These are phyloP conservation scores for Hanseniaspora guilliermondii DNA, from an alignment of 805 yeast species.

Conservation along the genomic window DNA sequence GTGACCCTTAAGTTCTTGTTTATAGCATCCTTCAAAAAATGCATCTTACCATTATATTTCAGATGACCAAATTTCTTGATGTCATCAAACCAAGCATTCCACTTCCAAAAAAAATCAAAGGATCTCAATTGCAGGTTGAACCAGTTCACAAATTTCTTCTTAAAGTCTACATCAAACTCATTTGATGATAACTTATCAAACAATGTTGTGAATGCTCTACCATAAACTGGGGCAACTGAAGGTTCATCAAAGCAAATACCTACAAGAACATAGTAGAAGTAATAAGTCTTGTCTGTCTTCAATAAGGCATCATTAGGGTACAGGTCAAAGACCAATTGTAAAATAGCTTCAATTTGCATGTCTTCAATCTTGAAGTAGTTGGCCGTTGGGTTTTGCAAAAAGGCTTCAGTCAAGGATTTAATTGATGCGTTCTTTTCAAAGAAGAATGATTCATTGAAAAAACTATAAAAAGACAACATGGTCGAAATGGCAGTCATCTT, in stretches of 20 bases:
- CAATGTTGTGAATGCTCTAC: slow-evolving; percentile 76
- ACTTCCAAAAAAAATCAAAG: slow-evolving; percentile 92
- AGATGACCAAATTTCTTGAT: slow-evolving; percentile 30
- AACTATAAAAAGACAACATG: slow-evolving; percentile 58
- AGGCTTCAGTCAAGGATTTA: slow-evolving; percentile 45
- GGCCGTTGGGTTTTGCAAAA: slow-evolving; percentile 42
- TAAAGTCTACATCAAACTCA: slow-evolving; percentile 59
- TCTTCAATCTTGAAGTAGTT: slow-evolving; percentile 72
- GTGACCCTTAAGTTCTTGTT: slow-evolving; percentile 74
- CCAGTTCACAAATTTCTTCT: slow-evolving; percentile 72
- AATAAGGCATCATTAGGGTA: slow-evolving; percentile 42
- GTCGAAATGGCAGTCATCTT: slow-evolving; percentile 78
- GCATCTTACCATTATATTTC: slow-evolving; percentile 56
- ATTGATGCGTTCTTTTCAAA: slow-evolving; percentile 65
- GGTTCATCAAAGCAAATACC: slow-evolving; percentile 78
- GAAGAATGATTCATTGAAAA: slow-evolving; percentile 54
- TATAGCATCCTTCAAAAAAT: slow-evolving; percentile 65
- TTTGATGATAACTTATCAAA: slow-evolving; percentile 47
- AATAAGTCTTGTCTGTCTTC: slow-evolving; percentile 31
- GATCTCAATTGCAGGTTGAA: slow-evolving; percentile 85
- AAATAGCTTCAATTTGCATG: slow-evolving; percentile 67
- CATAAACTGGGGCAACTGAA: slow-evolving; percentile 87
- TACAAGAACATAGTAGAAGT: slow-evolving; percentile 72
- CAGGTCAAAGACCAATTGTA: slow-evolving; percentile 63
- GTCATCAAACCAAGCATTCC: slow-evolving; percentile 83